phyloP scores from a whole-genome alignment of 106 monocot species.

The Dendrobium officinale region DNA sequence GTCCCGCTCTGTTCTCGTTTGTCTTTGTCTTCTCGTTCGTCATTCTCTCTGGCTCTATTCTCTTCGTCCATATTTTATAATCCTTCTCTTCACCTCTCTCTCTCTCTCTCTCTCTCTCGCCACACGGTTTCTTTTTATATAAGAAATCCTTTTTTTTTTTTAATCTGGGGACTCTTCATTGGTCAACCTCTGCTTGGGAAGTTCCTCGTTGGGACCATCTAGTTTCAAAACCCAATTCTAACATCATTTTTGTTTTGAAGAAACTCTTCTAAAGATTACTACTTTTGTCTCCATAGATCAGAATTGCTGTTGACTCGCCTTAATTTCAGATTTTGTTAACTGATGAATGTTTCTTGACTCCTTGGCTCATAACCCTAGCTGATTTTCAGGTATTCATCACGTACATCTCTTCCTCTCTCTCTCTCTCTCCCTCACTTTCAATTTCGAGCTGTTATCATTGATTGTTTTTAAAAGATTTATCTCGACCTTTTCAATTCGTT shows the following conservation, averaged over 20 bases:
- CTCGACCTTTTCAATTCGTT: not conserved
- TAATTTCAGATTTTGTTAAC: not conserved
- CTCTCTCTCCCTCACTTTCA: not conserved
- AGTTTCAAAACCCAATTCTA: not conserved
- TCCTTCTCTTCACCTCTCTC: not conserved
- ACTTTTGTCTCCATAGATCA: not conserved
- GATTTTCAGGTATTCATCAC: conserved; percentile 4
- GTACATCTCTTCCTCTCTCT: not conserved
- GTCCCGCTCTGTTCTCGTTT: conserved; percentile 1
- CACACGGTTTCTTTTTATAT: not conserved
- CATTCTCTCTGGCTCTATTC: not conserved
- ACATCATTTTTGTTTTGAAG: not conserved
- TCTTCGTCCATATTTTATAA: not conserved
- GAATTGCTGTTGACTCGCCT: not conserved
- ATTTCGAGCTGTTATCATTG: not conserved
- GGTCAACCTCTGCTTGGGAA: conserved; percentile 1
- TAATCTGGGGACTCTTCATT: not conserved
- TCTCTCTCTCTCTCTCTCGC: not conserved
- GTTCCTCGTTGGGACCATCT: not conserved
- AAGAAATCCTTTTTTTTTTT: not conserved
- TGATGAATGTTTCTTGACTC: not conserved
- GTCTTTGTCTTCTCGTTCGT: not conserved
- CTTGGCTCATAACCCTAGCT: not conserved
- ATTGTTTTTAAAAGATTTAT: not conserved
- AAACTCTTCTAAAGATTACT: not conserved